Evolutionary conservation across 129 eudicot genomes (phyloP).

Genomic region (Silybum marianum): DNA sequence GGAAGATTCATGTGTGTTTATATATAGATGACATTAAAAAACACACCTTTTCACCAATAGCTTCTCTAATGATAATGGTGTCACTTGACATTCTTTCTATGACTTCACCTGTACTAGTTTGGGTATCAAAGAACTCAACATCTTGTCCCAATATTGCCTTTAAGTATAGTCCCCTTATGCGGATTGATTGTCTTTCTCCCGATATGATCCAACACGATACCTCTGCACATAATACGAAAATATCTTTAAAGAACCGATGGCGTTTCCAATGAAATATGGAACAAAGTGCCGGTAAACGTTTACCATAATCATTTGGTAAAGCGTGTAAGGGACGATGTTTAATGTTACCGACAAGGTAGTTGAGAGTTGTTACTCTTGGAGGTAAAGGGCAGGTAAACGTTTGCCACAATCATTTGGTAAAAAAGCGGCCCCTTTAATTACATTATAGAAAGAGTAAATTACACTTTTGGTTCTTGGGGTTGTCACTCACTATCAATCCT

Average conservation of each 20-base stretch:
- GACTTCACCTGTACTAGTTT: constrained; percentile 68
- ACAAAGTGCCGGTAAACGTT: too few relatives aligned
- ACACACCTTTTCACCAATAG: constrained; percentile 65
- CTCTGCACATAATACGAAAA: constrained; percentile 29
- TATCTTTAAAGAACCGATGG: not conserved
- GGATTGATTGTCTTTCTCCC: constrained; percentile 60
- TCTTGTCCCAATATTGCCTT: constrained; percentile 63
- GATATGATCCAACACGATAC: constrained; percentile 62
- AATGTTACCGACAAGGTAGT: too few relatives aligned
- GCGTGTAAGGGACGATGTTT: too few relatives aligned
- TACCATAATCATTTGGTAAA: too few relatives aligned
- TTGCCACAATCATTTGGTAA: too few relatives aligned
- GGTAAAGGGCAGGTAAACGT: too few relatives aligned
- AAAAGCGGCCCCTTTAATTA: not conserved
- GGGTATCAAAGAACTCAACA: constrained; percentile 62
- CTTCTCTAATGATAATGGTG: constrained; percentile 57
- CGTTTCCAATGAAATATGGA: too few relatives aligned
- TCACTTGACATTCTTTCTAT: constrained; percentile 72
- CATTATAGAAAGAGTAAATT: not conserved
- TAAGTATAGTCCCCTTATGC: constrained; percentile 57
- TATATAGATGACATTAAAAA: not conserved
- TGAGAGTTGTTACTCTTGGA: too few relatives aligned
- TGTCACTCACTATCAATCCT: too few relatives aligned
- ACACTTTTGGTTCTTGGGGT: too few relatives aligned
- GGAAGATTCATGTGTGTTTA: not conserved